A percentile compares a stretch with the other conserved stretches of the same genome.
Evolutionary conservation across 129 eudicot genomes (phyloP).

Genomic region (Gnaphalium uliginosum): DNA sequence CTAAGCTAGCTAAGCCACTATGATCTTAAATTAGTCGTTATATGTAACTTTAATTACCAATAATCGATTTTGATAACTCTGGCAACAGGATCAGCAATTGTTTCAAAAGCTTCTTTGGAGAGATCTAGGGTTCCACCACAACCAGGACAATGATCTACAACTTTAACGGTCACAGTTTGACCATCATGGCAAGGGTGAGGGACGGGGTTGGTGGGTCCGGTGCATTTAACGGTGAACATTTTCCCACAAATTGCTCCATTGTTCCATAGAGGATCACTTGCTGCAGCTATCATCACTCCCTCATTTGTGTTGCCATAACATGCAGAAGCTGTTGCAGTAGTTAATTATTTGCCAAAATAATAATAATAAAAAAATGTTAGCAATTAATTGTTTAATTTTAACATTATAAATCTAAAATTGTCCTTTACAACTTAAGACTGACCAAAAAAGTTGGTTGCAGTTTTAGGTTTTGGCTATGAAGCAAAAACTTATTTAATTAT

Average conservation of each 20-base stretch:
- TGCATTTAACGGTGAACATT: conserved; percentile 35
- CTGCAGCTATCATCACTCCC: conserved; percentile 39
- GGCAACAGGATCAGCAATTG: conserved; percentile 47
- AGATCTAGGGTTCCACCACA: conserved; percentile 54
- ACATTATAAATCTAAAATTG: too few species aligned
- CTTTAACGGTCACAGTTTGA: conserved; percentile 24
- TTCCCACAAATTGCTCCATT: conserved; percentile 40
- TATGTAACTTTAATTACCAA: background rate
- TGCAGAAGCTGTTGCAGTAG: conserved; percentile 34
- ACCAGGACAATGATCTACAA: conserved; percentile 47
- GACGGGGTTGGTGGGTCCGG: conserved; percentile 36
- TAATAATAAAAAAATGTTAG: background rate
- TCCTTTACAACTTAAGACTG: background rate
- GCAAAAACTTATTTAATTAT: too few species aligned
- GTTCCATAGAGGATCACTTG: conserved; percentile 38
- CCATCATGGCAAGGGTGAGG: conserved; percentile 44
- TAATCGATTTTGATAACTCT: conserved; percentile 45
- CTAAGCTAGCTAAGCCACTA: background rate
- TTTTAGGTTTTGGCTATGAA: too few species aligned
- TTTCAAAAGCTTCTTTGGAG: conserved; percentile 50
- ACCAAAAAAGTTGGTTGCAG: too few species aligned
- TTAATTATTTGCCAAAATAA: background rate
- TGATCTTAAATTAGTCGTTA: background rate
- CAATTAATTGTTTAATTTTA: background rate
- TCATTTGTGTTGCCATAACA: conserved; percentile 40